These are phyloP conservation scores for Claviceps humidiphila DNA, from an alignment of 2,329 filamentous ascomycete genomes.

Conservation along the genomic window DNA sequence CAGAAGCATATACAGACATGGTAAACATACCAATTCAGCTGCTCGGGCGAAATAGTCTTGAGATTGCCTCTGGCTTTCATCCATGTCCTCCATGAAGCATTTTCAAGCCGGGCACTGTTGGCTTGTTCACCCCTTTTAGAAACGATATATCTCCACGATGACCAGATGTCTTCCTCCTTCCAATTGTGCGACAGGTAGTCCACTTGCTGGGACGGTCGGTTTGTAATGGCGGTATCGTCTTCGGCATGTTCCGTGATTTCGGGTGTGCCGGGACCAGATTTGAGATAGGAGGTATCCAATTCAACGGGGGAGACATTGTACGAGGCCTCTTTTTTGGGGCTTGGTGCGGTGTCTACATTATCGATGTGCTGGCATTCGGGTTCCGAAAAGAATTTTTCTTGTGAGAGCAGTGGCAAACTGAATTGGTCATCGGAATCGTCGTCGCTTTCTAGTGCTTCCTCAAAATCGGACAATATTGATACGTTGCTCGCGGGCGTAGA, in stretches of 20 bases:
- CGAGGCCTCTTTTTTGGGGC: conserved; percentile 36
- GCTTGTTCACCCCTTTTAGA: conserved; percentile 65
- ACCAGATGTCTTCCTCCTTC: conserved; percentile 94
- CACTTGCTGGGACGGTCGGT: conserved; percentile 74
- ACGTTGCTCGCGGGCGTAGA: conserved; percentile 52
- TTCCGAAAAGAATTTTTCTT: conserved; percentile 30
- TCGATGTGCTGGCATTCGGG: conserved; percentile 20
- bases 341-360: conserved; percentile 35
- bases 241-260: conserved; percentile 48
- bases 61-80: conserved; percentile 81
- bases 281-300: conserved; percentile 34
- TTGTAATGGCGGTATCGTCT: conserved; percentile 66
- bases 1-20: background rate
- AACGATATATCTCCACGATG: conserved; percentile 88
- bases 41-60: conserved; percentile 79
- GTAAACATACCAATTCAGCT: conserved; percentile 70
- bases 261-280: conserved; percentile 46
- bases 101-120: conserved; percentile 75
- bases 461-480: conserved; percentile 45
- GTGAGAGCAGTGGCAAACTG: conserved; percentile 31
- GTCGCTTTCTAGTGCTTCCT: conserved; percentile 33
- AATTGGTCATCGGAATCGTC: conserved; percentile 33
- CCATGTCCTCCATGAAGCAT: conserved; percentile 96
- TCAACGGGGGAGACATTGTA: conserved; percentile 41
- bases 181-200: conserved; percentile 90